These are phyloP conservation scores for Neurospora discreta DNA, from an alignment of 495 filamentous ascomycete genomes.

Conservation along the genomic window DNA sequence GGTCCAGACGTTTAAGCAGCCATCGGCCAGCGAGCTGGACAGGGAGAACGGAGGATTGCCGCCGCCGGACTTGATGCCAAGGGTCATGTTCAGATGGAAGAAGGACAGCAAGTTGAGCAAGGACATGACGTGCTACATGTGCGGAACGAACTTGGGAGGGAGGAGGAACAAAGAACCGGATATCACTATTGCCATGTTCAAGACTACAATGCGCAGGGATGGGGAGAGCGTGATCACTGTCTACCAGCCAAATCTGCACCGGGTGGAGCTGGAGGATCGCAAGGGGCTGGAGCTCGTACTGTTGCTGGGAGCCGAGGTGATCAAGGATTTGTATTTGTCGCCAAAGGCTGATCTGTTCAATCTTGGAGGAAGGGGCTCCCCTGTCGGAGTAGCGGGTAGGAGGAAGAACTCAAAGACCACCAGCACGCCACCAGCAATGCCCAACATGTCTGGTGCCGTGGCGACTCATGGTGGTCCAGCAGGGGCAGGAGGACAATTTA, in stretches of 20 bases:
- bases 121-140: slow-evolving; percentile 71
- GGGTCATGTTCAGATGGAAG: slow-evolving; percentile 81
- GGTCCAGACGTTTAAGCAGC: slow-evolving; percentile 68
- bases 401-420: slow-evolving; percentile 35
- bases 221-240: slow-evolving; percentile 51
- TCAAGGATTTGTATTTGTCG: slow-evolving; percentile 74
- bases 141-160: slow-evolving; percentile 60
- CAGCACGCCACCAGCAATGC: slow-evolving; percentile 6
- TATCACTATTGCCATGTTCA: slow-evolving; percentile 81
- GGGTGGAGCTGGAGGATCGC: slow-evolving; percentile 87
- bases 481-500: not conserved
- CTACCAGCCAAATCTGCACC: slow-evolving; percentile 82
- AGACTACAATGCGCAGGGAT: slow-evolving; percentile 19
- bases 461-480: not conserved
- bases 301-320: slow-evolving; percentile 70
- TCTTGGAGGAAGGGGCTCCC: slow-evolving; percentile 36
- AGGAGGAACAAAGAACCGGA: slow-evolving; percentile 82
- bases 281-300: slow-evolving; percentile 89
- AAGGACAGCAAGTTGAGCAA: slow-evolving; percentile 74
- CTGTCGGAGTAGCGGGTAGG: slow-evolving; percentile 11
- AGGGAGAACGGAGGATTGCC: slow-evolving; percentile 57
- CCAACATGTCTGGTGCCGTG: slow-evolving; percentile 24
- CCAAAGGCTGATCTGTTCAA: slow-evolving; percentile 67
- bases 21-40: slow-evolving; percentile 66
- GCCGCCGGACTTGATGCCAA: slow-evolving; percentile 59